These are phyloP conservation scores for Mycena alexandri DNA, from an alignment of 768 basidiomycete genomes.

Conservation along the genomic window DNA sequence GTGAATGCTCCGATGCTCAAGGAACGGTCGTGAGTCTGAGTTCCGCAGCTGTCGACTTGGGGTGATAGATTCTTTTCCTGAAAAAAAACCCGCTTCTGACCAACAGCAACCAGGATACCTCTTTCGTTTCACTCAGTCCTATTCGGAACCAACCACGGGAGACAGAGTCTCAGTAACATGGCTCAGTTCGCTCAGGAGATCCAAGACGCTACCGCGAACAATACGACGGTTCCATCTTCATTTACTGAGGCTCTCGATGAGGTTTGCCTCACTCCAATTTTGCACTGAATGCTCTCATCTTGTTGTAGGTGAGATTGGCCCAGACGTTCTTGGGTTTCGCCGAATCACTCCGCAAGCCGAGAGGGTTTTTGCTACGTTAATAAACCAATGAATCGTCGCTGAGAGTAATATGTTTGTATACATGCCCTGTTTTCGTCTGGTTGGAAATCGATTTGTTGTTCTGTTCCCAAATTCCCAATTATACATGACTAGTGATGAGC, in stretches of 20 bases:
- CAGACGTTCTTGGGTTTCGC: slow-evolving; percentile 71
- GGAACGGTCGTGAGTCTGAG: slow-evolving; percentile 55
- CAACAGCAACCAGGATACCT: slow-evolving; percentile 56
- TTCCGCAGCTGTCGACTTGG: slow-evolving; percentile 56
- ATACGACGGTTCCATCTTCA: slow-evolving; percentile 56
- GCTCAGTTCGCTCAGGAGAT: slow-evolving; percentile 62
- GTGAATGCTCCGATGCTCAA: slow-evolving; percentile 58
- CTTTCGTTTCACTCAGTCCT: slow-evolving; percentile 72
- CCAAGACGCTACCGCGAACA: slow-evolving; percentile 57
- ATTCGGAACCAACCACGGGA: slow-evolving; percentile 55
- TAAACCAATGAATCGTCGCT: not conserved
- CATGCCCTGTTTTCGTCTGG: too few species aligned
- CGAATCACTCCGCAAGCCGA: slow-evolving; percentile 67
- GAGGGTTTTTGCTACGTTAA: slow-evolving; percentile 60
- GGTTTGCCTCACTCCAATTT: slow-evolving; percentile 46
- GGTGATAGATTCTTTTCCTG: slow-evolving; percentile 47
- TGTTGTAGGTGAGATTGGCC: slow-evolving; percentile 62
- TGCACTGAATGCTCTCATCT: not conserved
- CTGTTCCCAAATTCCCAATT: too few species aligned
- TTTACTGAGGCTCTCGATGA: slow-evolving; percentile 66
- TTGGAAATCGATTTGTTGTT: too few species aligned
- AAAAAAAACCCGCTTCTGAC: not conserved
- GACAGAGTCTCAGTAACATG: slow-evolving; percentile 59
- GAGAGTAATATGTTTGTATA: too few species aligned
- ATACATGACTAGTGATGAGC: too few species aligned